Evolutionary conservation across 106 monocot genomes (phyloP).

Genomic region (Acanthochlamys bracteata): DNA sequence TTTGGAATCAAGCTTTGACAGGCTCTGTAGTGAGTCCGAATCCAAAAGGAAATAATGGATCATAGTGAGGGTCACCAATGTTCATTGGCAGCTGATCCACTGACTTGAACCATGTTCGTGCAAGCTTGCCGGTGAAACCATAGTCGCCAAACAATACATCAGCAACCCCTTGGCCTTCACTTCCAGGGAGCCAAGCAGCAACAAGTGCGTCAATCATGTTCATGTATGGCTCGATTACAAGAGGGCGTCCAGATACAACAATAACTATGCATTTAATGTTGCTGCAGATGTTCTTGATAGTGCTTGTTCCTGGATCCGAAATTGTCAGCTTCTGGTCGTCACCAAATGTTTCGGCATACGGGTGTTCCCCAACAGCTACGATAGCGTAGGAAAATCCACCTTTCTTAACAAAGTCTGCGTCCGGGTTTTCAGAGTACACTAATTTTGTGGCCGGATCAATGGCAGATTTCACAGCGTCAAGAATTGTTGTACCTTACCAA

Average conservation of each 20-base stretch:
- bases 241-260: constrained; percentile 47
- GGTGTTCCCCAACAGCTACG: constrained; percentile 57
- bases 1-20: too few relatives aligned
- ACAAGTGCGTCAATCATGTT: constrained; percentile 45
- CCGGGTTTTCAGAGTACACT: constrained; percentile 54
- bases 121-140: constrained; percentile 64
- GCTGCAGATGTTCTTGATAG: constrained; percentile 44
- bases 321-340: constrained; percentile 56
- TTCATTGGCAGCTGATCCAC: constrained; percentile 81
- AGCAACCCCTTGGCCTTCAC: constrained; percentile 59
- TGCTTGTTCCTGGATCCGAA: constrained; percentile 37
- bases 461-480: constrained; percentile 35
- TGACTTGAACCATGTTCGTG: constrained; percentile 66
- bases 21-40: constrained; percentile 46
- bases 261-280: constrained; percentile 49
- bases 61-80: constrained; percentile 55
- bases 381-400: constrained; percentile 52
- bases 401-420: constrained; percentile 20
- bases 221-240: constrained; percentile 47
- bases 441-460: constrained; percentile 37
- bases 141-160: constrained; percentile 76
- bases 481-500: constrained; percentile 46
- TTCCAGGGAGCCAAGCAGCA: constrained; percentile 65
- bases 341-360: constrained; percentile 53
- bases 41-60: constrained; percentile 66